These are phyloP conservation scores for Xylariaceae sp. DNA, from an alignment of 2,329 filamentous ascomycete species.

Conservation along the genomic window DNA sequence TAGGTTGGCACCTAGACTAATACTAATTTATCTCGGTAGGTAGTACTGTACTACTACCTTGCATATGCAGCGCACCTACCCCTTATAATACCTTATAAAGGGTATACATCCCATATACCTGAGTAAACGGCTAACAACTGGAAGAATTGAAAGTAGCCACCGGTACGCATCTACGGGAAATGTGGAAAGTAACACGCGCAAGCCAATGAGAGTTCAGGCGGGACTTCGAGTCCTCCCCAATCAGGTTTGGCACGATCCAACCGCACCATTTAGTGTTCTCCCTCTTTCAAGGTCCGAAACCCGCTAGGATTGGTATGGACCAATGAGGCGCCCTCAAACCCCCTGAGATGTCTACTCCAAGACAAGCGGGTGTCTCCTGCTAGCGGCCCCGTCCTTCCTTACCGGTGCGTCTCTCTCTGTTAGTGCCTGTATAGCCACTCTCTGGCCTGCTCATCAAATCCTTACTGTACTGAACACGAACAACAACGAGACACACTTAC, in stretches of 20 bases:
- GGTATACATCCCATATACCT: too few species aligned
- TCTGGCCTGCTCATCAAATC: constrained; percentile 19
- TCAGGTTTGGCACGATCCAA: constrained; percentile 8
- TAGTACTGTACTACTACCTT: constrained; percentile 10
- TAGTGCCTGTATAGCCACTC: constrained; percentile 15
- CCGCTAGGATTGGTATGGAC: constrained; percentile 16
- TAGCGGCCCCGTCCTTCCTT: background rate
- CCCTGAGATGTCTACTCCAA: constrained; percentile 13
- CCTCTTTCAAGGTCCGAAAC: constrained; percentile 24
- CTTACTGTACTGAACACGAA: constrained; percentile 8
- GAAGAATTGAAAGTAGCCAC: too few species aligned
- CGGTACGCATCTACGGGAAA: constrained; percentile 4
- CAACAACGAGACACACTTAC: background rate
- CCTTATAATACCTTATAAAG: too few species aligned
- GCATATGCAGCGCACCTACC: too few species aligned
- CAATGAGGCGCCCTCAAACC: constrained; percentile 4
- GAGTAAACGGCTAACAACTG: too few species aligned
- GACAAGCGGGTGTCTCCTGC: background rate
- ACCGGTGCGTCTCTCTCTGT: too few species aligned
- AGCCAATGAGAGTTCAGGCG: constrained; percentile 1
- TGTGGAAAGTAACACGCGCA: background rate
- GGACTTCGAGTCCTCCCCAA: constrained; percentile 1
- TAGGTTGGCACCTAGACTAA: too few species aligned
- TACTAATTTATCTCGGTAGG: constrained; percentile 19
- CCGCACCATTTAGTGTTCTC: constrained; percentile 10